Conservation (phyloP, 768 basidiomycete species). For the Trametes coccinea region DNA sequence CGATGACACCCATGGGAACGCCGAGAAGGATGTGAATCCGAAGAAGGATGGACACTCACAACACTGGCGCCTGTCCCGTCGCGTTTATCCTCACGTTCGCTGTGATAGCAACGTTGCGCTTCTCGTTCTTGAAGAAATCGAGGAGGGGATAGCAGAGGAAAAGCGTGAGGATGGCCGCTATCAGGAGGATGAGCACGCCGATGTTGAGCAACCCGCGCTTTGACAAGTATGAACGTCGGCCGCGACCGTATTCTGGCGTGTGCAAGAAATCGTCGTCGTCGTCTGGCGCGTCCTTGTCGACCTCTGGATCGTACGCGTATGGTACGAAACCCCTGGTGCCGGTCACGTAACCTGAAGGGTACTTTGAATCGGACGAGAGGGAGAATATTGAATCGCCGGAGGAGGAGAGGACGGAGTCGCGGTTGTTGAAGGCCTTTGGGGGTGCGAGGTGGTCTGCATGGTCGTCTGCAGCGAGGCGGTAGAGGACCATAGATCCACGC, state of each 20-base stretch:
- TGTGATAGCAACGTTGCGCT: constrained; percentile 47
- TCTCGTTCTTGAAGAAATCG: constrained; percentile 45
- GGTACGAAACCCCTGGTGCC: constrained; percentile 48
- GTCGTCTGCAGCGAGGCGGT: constrained; percentile 53
- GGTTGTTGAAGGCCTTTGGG: constrained; percentile 26
- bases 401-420: constrained; percentile 50
- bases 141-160: constrained; percentile 85
- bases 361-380: constrained; percentile 61
- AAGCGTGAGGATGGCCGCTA: constrained; percentile 61
- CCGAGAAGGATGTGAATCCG: background rate
- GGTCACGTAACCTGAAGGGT: constrained; percentile 46
- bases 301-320: constrained; percentile 68
- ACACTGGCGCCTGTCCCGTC: constrained; percentile 61
- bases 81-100: constrained; percentile 68
- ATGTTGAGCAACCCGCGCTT: constrained; percentile 68
- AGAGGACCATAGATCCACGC: constrained; percentile 66
- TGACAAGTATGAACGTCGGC: constrained; percentile 38
- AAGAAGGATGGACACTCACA: constrained; percentile 1
- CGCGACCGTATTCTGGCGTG: constrained; percentile 46
- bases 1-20: background rate
- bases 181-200: constrained; percentile 61
- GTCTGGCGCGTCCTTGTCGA: constrained; percentile 50
- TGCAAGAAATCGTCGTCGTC: constrained; percentile 82
- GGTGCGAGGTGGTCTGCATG: constrained; percentile 39
- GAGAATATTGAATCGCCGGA: constrained; percentile 53